Percentiles rank a stretch among this genome's conserved stretches.
These are phyloP conservation scores for Urtica urens DNA, from an alignment of 306 rosid genomes.

Conservation along the genomic window DNA sequence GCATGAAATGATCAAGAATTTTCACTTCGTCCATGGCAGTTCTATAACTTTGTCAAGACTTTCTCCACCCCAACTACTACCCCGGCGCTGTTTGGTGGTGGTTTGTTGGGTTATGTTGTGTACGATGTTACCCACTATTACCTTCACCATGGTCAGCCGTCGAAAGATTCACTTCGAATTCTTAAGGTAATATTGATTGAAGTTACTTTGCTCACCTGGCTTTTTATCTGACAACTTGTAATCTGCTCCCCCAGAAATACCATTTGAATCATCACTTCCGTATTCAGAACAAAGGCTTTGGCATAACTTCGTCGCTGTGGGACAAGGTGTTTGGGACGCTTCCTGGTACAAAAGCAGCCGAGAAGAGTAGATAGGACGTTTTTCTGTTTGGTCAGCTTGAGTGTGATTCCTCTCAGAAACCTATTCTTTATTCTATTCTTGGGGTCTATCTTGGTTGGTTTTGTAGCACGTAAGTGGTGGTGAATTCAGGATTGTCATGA, in stretches of 20 bases:
- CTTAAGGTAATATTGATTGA: conserved; percentile 48
- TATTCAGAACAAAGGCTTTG: conserved; percentile 72
- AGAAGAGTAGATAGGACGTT: conserved; percentile 33
- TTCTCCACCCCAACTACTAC: conserved; percentile 50
- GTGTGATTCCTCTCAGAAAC: neutral
- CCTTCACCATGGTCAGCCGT: conserved; percentile 88
- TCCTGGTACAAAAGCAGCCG: conserved; percentile 50
- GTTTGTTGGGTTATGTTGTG: conserved; percentile 83
- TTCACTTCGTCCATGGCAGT: conserved; percentile 36
- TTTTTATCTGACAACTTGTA: neutral
- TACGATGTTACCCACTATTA: conserved; percentile 92
- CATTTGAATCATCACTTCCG: conserved; percentile 94
- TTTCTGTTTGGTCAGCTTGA: conserved; percentile 17
- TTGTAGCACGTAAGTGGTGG: conserved; percentile 1
- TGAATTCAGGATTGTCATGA: conserved; percentile 1
- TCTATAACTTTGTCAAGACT: conserved; percentile 67
- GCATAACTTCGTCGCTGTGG: conserved; percentile 86
- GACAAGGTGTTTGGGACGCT: conserved; percentile 81
- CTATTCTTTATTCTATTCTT: conserved; percentile 10
- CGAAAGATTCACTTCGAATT: conserved; percentile 31
- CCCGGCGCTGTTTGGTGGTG: conserved; percentile 86
- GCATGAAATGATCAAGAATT: conserved; percentile 14
- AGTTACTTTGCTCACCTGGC: neutral
- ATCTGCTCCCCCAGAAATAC: conserved; percentile 46
- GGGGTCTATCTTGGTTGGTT: conserved; percentile 1